Evolutionary conservation across 352 stramenopile genomes (phyloP), one percentile per base, ranked within the genome.

Genomic region (Phytopythium oedochilum): DNA sequence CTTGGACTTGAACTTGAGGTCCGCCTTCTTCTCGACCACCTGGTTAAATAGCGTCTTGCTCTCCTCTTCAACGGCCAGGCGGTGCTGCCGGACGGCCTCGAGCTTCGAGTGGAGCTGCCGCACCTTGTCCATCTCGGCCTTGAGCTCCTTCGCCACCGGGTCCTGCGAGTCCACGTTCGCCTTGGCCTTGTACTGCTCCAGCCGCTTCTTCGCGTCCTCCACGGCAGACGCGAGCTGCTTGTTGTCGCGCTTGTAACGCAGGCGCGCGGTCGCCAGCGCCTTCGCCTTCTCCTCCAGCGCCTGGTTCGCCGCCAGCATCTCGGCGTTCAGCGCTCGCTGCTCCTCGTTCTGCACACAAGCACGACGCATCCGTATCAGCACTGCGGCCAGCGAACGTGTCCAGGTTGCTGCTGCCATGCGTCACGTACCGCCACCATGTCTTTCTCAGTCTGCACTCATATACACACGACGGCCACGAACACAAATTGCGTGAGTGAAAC

Each of bases 231-330:
- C 73, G 31, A 95, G 79, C 26, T 79, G 63, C 46, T 93, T 92
- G 55, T 95, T 95, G 66, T 95, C 85, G 34, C 83, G 83, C 65
- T 95, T 93, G 74, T 93, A 95, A 58, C 85, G 85, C 73, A 95
- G 88, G 10, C 85, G 81, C n/a, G 85, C 83, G 48, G 85, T 93
- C 44, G 81, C 83, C 40, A 95, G 67, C 18, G 85, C 83, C 57
- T 95, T 95, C 2, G 85, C 85, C 53, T 95, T 95, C 46, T 95
- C 83, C 58, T 95, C 85, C 11, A 95, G 68, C 25, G 83, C 78
- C 57, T 93, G 83, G 49, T 95, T 95, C 28, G 86, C 82, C 6
- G 85, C 83, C 51, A 71, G 60, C 68, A 88, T 91, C 59, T 93
- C 85, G 2, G 81, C 85, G 42, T 95, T 95, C 26, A 95, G 67